Conservation (phyloP, 129 eudicot genomes). For the Glebionis coronaria region DNA sequence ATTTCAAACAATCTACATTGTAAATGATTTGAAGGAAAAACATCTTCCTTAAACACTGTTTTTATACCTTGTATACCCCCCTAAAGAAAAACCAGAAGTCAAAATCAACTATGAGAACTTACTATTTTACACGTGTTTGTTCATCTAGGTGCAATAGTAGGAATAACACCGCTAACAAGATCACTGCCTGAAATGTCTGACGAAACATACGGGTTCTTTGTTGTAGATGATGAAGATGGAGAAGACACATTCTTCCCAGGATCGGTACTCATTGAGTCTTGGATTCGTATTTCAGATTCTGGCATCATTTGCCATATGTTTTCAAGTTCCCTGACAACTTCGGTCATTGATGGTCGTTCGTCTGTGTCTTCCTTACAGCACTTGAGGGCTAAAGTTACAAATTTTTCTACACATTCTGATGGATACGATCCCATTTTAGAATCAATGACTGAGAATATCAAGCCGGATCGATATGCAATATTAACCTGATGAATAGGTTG, state of each 20-base stretch:
- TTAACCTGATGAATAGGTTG: conserved; percentile 50
- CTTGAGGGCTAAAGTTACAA: conserved; percentile 66
- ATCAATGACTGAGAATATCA: conserved; percentile 73
- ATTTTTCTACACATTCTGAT: conserved; percentile 73
- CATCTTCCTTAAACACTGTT: conserved; percentile 13
- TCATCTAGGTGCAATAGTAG: conserved; percentile 71
- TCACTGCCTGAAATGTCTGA: conserved; percentile 78
- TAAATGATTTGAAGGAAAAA: neutral
- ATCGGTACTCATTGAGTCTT: conserved; percentile 21
- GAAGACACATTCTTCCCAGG: conserved; percentile 22
- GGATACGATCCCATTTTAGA: conserved; percentile 84
- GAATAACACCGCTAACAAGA: conserved; percentile 80
- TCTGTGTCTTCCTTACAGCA: conserved; percentile 85
- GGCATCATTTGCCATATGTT: conserved; percentile 64
- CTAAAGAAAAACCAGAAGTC: neutral
- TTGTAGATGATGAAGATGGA: conserved; percentile 44
- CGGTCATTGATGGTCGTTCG: conserved; percentile 80
- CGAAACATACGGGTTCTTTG: conserved; percentile 49
- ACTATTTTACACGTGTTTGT: neutral
- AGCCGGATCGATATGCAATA: conserved; percentile 66
- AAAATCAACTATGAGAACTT: conserved; percentile 14
- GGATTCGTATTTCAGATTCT: conserved; percentile 46
- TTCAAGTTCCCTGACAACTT: conserved; percentile 79
- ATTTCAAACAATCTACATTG: conserved; percentile 5
- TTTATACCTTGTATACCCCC: neutral